Evolutionary conservation across 2,329 filamentous ascomycete genomes (phyloP), one percentile per base, ranked within the genome.

Genomic region (Magnaporthales sp.): DNA sequence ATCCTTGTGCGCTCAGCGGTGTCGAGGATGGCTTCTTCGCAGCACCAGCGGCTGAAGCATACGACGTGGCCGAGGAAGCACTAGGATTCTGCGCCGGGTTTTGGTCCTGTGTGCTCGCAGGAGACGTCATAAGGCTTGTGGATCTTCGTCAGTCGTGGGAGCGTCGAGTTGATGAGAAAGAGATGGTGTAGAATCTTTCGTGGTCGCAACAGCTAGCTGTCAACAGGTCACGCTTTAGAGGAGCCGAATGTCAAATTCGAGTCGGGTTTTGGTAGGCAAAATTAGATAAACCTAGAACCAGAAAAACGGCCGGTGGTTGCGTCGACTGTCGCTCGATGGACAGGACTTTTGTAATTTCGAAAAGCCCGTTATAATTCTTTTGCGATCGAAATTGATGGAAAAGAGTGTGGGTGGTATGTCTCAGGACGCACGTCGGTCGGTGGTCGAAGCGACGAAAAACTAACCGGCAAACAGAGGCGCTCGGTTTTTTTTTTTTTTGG

Each of bases 41-140:
- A 78, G 84, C 82, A 80, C 84, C 81, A 77, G 83, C 86, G 80
- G 86, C 86, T 74, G 86, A 88, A 81, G 86, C 86, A 86, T 89
- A 89, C 76, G 86, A 89, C 78, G 84, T 81, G 77, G 84, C 81
- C 75, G 83, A 80, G 77, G 83, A 81, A 78, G 83, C 81, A 71
- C 77, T 78, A 77, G 80, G 79, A 78, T 80, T 85, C 75, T 82
- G 81, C 81, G 85, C 85, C 84, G 83, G 78, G 74, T 77, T 83
- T 31, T 56, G 63, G 75, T 80, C 82, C 76, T 83, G 80, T 79
- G 83, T 78, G 76, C 78, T 81, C 72, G 81, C 82, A 83, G 83
- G 78, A 78, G 85, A 86, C 83, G 84, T 87, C 85, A 87, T 87
- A 85, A 80, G 80, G 76, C 71, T 72, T 46, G 15, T 19, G 38